A percentile compares a stretch with the other conserved stretches of the same genome.
Evolutionary conservation across 352 stramenopile genomes (phyloP).

Genomic region (Globisporangium acanthophoron): DNA sequence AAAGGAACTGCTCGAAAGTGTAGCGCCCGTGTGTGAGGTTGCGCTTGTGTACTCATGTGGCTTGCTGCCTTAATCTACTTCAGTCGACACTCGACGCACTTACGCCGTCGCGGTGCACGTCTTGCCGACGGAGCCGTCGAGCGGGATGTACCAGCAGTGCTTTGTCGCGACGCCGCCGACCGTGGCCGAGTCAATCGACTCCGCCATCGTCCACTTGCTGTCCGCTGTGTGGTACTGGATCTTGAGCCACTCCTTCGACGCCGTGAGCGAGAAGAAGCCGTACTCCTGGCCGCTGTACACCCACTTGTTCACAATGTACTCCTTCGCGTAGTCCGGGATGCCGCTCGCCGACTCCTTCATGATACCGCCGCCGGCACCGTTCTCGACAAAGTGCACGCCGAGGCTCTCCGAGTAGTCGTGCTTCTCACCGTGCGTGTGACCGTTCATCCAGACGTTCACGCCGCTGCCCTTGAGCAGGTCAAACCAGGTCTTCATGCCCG

Average conservation of each 20-base stretch:
- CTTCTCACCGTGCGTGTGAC: conserved; percentile 75
- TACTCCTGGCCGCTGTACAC: conserved; percentile 60
- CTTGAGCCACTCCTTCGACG: conserved; percentile 61
- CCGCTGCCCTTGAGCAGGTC: conserved; percentile 38
- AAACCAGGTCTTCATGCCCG: conserved; percentile 58
- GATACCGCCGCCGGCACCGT: conserved; percentile 75
- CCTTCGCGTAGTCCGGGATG: conserved; percentile 41
- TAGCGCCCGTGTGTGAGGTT: too few species aligned
- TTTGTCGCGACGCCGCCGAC: conserved; percentile 49
- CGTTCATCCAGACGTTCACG: conserved; percentile 65
- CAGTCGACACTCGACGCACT: neutral
- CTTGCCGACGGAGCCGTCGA: conserved; percentile 25
- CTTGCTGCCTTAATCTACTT: neutral
- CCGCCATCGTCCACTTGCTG: conserved; percentile 56
- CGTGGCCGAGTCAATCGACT: conserved; percentile 32
- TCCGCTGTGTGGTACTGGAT: conserved; percentile 70
- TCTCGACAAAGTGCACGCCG: conserved; percentile 70
- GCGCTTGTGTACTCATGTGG: neutral
- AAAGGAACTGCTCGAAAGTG: too few species aligned
- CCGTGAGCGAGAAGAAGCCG: conserved; percentile 60
- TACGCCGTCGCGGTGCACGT: conserved; percentile 14
- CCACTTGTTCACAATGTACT: conserved; percentile 54
- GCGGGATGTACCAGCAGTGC: conserved; percentile 77
- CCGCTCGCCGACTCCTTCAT: conserved; percentile 72
- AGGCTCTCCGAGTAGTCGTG: conserved; percentile 52